Evolutionary conservation across 2,329 filamentous ascomycete genomes (phyloP), one percentile per base, ranked within the genome.

Genomic region (Cladosporium oxysporum): DNA sequence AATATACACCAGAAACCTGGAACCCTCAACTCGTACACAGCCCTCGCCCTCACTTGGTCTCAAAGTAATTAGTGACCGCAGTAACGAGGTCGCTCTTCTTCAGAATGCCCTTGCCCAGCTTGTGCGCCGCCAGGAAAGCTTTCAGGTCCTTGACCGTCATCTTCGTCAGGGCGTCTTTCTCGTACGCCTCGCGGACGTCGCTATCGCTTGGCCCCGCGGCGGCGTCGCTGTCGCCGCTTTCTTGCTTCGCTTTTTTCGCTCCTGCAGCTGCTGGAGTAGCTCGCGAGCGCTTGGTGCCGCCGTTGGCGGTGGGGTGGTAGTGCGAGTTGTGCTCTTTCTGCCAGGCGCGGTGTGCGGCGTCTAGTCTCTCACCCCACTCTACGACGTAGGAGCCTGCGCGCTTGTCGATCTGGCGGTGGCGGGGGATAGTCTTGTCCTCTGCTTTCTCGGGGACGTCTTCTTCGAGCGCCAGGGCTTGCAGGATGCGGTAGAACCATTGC

Each of bases 401-500:
- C 81, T 96, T 98, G 76, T 93, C 87, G 64, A 99, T 98, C 70
- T 96, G 92, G 71, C 87, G 90, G 78, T 90, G 93, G 72, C 91
- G 92, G 1, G 95, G 95, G 16, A 91, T 76, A 0, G 95, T 98
- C 69, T 90, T 89, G 75, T 99, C 95, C 59, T 89, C 85, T 1
- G 86, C 83, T 55, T 84, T 79, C 23, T 91, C 89, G 0, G 93
- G 93, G 1, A 96, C 81, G 70, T 97, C 93, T 76, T 99, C 95
- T 41, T 97, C 93, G 0, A 99, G 83, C 0, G 95, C 95, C 66
- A 97, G 84, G 7, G 91, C 90, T 79, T 99, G 95, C 0, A 99
- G 82, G 55, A 99, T 96, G 68, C 88, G 90, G 82, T 98, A 99
- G 80, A 98, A 95, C 93, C 94, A 99, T 79, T 99, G 95, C 28